Evolutionary conservation across 306 rosid genomes (phyloP).

Genomic region (Prosopis cineraria): DNA sequence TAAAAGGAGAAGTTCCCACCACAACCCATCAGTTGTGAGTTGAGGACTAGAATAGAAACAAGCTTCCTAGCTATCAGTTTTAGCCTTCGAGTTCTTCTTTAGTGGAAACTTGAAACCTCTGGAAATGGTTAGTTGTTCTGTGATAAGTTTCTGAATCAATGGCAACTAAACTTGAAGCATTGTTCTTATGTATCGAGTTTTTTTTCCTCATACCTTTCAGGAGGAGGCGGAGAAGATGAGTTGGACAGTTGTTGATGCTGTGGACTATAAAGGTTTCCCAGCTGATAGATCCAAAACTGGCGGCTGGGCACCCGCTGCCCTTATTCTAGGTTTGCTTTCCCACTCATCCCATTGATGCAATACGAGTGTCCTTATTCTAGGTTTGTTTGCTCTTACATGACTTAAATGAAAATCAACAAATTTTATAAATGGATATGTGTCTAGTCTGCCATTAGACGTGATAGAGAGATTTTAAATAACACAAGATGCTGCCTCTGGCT

Average conservation of each 20-base stretch:
- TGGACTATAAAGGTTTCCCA: slow-evolving; percentile 76
- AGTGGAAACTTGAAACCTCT: slow-evolving; percentile 3
- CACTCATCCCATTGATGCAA: neutral
- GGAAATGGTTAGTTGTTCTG: slow-evolving; percentile 46
- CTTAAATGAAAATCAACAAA: neutral
- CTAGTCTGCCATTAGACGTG: neutral
- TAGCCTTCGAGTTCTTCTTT: slow-evolving; percentile 24
- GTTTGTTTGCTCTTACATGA: neutral
- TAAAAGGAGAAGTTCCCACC: slow-evolving; percentile 54
- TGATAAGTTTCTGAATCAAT: slow-evolving; percentile 26
- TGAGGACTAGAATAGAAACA: slow-evolving; percentile 22
- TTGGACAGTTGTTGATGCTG: slow-evolving; percentile 71
- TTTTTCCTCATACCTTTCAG: slow-evolving; percentile 43
- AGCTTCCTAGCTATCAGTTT: slow-evolving; percentile 22
- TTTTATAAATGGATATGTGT: neutral
- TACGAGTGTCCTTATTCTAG: neutral
- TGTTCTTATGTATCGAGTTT: neutral
- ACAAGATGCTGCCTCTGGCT: neutral
- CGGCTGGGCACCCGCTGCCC: slow-evolving; percentile 85
- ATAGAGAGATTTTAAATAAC: neutral
- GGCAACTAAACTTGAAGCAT: slow-evolving; percentile 16
- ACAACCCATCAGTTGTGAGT: slow-evolving; percentile 38
- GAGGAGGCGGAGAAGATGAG: slow-evolving; percentile 72
- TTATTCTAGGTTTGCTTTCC: slow-evolving; percentile 62
- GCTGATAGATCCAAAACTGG: slow-evolving; percentile 86